These are phyloP conservation scores for Collariella sp. DNA, from an alignment of 495 filamentous ascomycete species.

Conservation along the genomic window DNA sequence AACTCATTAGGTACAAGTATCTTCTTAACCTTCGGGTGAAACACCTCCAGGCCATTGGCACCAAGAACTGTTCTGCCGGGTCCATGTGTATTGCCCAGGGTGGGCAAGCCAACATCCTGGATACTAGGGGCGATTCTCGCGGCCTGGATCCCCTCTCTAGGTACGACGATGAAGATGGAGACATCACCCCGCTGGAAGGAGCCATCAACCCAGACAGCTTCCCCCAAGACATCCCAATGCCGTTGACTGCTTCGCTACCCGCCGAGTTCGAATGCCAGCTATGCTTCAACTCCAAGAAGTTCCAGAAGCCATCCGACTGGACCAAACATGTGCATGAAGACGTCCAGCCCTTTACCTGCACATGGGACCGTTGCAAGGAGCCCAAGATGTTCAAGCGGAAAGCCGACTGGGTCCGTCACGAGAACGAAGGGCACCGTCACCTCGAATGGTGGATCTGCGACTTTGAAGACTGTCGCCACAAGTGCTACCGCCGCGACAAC, in stretches of 20 bases:
- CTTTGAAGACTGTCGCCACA: constrained; percentile 70
- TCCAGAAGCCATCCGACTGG: constrained; percentile 95
- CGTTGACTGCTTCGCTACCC: constrained; percentile 69
- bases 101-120: constrained; percentile 42
- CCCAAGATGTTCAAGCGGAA: constrained; percentile 96
- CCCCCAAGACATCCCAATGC: constrained; percentile 71
- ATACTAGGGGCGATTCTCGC: constrained; percentile 33
- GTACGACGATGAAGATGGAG: constrained; percentile 54
- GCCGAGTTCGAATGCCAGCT: constrained; percentile 89
- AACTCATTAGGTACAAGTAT: constrained; percentile 68
- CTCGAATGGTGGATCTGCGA: constrained; percentile 90
- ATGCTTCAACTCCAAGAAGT: constrained; percentile 83
- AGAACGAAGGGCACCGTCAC: constrained; percentile 87
- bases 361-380: constrained; percentile 73
- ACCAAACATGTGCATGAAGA: constrained; percentile 97
- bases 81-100: constrained; percentile 57
- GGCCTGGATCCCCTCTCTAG: constrained; percentile 31
- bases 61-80: constrained; percentile 49
- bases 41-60: constrained; percentile 51
- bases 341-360: constrained; percentile 92
- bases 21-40: constrained; percentile 64
- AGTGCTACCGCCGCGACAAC: constrained; percentile 87
- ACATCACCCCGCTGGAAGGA: constrained; percentile 55
- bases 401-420: constrained; percentile 94
- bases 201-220: constrained; percentile 60